These are phyloP conservation scores for Phialophora tarda DNA, from an alignment of 2,329 filamentous ascomycete species.

Conservation along the genomic window DNA sequence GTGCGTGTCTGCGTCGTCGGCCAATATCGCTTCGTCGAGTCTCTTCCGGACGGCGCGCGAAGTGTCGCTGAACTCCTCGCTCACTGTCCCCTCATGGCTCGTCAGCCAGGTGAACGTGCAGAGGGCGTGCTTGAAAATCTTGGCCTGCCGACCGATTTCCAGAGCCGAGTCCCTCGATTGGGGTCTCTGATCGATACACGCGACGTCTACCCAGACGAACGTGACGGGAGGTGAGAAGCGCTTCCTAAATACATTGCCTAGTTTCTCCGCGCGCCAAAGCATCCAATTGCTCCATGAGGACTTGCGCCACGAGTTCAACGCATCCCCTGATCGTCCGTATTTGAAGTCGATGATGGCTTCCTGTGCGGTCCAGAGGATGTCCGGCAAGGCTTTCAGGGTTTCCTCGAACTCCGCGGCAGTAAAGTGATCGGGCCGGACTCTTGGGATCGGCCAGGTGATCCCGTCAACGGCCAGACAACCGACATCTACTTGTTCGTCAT, in stretches of 20 bases:
- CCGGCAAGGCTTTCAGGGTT: background rate
- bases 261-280: background rate
- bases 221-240: background rate
- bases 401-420: background rate
- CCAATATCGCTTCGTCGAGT: background rate
- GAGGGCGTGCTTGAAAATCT: background rate
- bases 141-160: slow-evolving; percentile 6
- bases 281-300: background rate
- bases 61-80: background rate
- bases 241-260: background rate
- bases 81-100: background rate
- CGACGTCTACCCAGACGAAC: slow-evolving; percentile 1
- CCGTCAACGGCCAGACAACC: background rate
- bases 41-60: background rate
- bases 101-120: slow-evolving; percentile 1
- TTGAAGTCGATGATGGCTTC: background rate
- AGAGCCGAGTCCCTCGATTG: background rate
- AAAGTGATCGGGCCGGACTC: background rate
- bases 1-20: background rate
- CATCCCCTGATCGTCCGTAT: background rate
- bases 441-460: background rate
- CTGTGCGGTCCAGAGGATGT: background rate
- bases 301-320: background rate
- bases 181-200: background rate
- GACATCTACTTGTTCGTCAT: background rate